Evolutionary conservation across 164 flowering plant species (phyloP), one percentile per base, ranked within the genome.

Genomic region (Nymphaea thermarum): DNA sequence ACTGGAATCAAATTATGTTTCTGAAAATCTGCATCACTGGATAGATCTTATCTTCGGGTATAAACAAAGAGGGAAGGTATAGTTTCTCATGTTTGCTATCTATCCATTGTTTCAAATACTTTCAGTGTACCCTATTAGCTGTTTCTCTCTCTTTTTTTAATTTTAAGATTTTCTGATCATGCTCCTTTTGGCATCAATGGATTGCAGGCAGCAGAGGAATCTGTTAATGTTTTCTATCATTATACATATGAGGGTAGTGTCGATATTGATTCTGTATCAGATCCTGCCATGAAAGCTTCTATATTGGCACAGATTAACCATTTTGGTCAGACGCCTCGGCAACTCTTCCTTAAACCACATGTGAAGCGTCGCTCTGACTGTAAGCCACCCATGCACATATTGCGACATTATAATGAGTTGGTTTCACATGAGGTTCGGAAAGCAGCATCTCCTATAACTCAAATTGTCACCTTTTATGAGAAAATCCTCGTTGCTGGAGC

Each of bases 231-330:
- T 53, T 95, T 95, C 86, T 95, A 95, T 72, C 97, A 95, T 70
- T 95, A 95, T 73, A 95, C 99, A 57, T 95, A 95, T 65, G 99
- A 95, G 79, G 99, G 99, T 59, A 95, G 85, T 68, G 99, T 95
- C 72, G 99, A 95, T 72, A 92, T 95, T 62, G 99, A 95, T 77
- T 81, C 97, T 2, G 94, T 95, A 53, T 80, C 87, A 43, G 99
- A 95, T 77, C 94, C 99, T 71, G 90, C 97, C 45, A 84, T 95
- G 98, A 95, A 95, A 76, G 96, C 98, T n/a, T 88, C 99, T 61
- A 92, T 95, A 76, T 80, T 95, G 43, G 99, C 99, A 12, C 99
- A 95, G 69, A 95, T 95, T 57, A 95, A 95, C 71, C 98, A 95
- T 79, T 95, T 95, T 76, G 99, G 99, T 36, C 98, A 95, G 80